These are phyloP conservation scores for Yamadazyma triangularis DNA, from an alignment of 1,139 yeast genomes.

Conservation along the genomic window DNA sequence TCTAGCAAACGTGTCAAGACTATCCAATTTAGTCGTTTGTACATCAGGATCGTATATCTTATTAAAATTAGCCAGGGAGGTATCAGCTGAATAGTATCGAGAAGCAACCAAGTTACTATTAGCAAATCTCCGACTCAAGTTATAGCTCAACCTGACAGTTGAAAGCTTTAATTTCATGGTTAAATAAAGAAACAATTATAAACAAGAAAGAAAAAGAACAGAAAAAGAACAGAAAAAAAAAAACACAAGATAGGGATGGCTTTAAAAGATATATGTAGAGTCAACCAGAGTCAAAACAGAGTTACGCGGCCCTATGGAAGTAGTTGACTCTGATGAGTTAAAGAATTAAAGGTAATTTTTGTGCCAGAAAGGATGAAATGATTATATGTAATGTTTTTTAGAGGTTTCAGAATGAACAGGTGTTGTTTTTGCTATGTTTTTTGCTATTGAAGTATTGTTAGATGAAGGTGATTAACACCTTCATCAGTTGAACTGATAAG, in stretches of 20 bases:
- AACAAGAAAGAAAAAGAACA: not conserved
- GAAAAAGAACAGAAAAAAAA: not conserved
- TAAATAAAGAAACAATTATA: too few species aligned
- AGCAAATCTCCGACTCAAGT: not conserved
- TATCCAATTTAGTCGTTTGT: slow-evolving; percentile 23
- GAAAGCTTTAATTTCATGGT: not conserved
- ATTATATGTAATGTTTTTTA: too few species aligned
- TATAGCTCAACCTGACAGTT: not conserved
- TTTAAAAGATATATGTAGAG: too few species aligned
- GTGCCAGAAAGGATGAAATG: too few species aligned
- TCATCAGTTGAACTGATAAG: too few species aligned
- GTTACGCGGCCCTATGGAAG: not conserved
- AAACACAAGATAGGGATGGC: not conserved
- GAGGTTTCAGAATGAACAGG: too few species aligned
- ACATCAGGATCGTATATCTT: slow-evolving; percentile 36
- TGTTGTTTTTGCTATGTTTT: too few species aligned
- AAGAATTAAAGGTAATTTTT: too few species aligned
- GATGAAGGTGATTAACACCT: too few species aligned
- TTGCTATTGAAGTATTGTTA: too few species aligned
- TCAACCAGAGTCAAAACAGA: slow-evolving; percentile 1
- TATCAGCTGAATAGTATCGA: slow-evolving; percentile 34
- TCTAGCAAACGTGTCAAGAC: slow-evolving; percentile 78
- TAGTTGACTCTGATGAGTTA: not conserved
- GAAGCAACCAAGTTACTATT: too few species aligned
- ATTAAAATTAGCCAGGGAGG: slow-evolving; percentile 42